Base-by-base conservation (phyloP, 805 yeast species). In the Pichia pseudocactophila region DNA sequence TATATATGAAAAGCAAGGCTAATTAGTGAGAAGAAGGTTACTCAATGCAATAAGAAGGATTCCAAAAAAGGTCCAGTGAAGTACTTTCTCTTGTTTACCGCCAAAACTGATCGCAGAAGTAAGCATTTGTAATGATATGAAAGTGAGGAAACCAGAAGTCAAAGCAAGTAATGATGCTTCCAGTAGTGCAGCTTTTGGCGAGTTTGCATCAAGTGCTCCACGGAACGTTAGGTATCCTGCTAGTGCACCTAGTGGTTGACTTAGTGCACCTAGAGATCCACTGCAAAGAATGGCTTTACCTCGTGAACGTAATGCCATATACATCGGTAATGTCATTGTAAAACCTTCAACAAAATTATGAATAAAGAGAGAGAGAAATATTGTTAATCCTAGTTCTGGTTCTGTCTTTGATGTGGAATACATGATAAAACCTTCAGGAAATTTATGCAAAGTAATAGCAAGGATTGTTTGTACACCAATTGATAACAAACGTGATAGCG, bases 281-380 rank as follows among this genome's bases (percentile, higher is more conserved):
- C 89, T 73, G 7, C 82, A 71, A 0, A 70, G 48, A 10, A 87
- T 64, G 0, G 97, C 95, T 49, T 74, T 70, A 22, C 63, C 52
- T 36, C 85, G 67, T 1, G 76, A 70, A 34, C 74, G 67, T 48
- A 90, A 68, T 8, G 94, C 86, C 40, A 89, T 74, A 57, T 82
- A 92, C 27, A 90, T 66, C 0, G 97, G 97, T 36, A 89, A 68
- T 12, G 95, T 86, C 84, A 90, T 89, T 13, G 92, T 78, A 58
- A 92, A 88, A 0, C 97, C 98, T 59, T 90, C 98, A 18, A 89
- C 81, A 51, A 87, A 80, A 60, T 92, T 92, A 64, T 90, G 98
- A 25, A 92, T 75, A 11, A 88, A 76, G 56, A 90, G 69, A 37
- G 96, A 87, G 17, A 89, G 59, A 55, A 92, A 89, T 11, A 90